These are phyloP conservation scores for Breynia disticha DNA, from an alignment of 441 rosid species.

Conservation along the genomic window DNA sequence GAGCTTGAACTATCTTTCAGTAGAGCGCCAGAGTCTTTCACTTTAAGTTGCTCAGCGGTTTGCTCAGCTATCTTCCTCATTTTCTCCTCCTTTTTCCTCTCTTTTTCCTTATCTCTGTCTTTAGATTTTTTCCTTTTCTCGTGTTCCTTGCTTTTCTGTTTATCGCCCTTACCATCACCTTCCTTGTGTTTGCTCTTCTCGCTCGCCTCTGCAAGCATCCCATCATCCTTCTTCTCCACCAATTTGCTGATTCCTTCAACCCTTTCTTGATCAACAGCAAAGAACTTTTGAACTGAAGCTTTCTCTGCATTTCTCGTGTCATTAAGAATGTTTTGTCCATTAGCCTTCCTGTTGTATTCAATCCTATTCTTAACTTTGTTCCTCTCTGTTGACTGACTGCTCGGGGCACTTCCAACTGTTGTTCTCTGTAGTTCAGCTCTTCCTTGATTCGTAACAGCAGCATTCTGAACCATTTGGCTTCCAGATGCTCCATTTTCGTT, in stretches of 20 bases:
- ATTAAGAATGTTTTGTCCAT: conserved; percentile 21
- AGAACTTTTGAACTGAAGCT: conserved; percentile 16
- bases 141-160: conserved; percentile 27
- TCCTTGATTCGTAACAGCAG: conserved; percentile 19
- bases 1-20: conserved; percentile 22
- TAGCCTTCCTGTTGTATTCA: conserved; percentile 30
- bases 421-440: conserved; percentile 18
- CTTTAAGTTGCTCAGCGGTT: conserved; percentile 27
- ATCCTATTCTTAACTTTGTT: conserved; percentile 25
- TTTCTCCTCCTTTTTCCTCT: conserved; percentile 39
- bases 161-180: conserved; percentile 24
- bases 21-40: conserved; percentile 18
- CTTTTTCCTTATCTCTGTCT: conserved; percentile 27
- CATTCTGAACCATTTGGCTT: conserved; percentile 32
- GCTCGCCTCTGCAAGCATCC: conserved; percentile 18
- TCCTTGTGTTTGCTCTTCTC: conserved; percentile 32
- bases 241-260: conserved; percentile 24
- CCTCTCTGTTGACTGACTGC: conserved; percentile 17
- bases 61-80: conserved; percentile 23
- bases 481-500: conserved; percentile 45
- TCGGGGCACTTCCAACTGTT: conserved; percentile 17
- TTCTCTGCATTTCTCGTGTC: conserved; percentile 24
- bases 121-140: conserved; percentile 27
- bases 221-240: conserved; percentile 27
- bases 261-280: conserved; percentile 29